A percentile compares a stretch with the other conserved stretches of the same genome.
These are phyloP conservation scores for Prillingera fragicola DNA, from an alignment of 1,284 basidiomycete species.

Conservation along the genomic window DNA sequence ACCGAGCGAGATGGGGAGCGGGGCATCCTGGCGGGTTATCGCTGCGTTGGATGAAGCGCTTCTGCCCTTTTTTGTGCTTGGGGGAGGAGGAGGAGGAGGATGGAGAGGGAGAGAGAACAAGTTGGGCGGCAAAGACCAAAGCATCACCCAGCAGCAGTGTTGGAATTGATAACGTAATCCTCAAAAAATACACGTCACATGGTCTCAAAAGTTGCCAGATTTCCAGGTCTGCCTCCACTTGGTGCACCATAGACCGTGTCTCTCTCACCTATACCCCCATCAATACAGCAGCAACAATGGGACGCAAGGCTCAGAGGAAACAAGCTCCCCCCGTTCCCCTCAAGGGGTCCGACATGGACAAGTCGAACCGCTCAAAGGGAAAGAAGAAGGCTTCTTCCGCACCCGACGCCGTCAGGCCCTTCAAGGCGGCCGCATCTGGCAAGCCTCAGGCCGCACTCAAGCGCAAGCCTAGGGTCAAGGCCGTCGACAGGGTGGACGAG, in stretches of 20 bases:
- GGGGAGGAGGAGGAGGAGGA: not conserved
- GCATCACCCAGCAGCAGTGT: not conserved
- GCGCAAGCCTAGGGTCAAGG: conserved; percentile 26
- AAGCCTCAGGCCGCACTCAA: conserved; percentile 23
- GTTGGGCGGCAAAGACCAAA: too few species aligned
- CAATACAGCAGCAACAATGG: conserved; percentile 56
- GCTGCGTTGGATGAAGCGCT: conserved; percentile 3
- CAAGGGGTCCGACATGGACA: conserved; percentile 34
- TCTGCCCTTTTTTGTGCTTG: conserved; percentile 1
- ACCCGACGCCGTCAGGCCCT: conserved; percentile 24
- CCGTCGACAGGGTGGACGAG: conserved; percentile 38
- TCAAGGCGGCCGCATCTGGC: conserved; percentile 13
- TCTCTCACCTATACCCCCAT: not conserved
- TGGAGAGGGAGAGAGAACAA: not conserved
- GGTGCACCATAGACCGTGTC: not conserved
- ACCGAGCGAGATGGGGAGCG: conserved; percentile 16
- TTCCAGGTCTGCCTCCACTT: not conserved
- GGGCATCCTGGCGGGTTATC: conserved; percentile 19
- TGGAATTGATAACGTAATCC: too few species aligned
- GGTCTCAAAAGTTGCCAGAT: not conserved
- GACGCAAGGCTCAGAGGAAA: conserved; percentile 84
- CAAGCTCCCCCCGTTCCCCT: conserved; percentile 70
- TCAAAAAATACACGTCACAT: too few species aligned
- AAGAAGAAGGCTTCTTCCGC: conserved; percentile 32
- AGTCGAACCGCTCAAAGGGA: conserved; percentile 18